A percentile compares a stretch with the other conserved stretches of the same genome.
These are phyloP conservation scores for Lentinula raphanica DNA, from an alignment of 768 basidiomycete species.

Conservation along the genomic window DNA sequence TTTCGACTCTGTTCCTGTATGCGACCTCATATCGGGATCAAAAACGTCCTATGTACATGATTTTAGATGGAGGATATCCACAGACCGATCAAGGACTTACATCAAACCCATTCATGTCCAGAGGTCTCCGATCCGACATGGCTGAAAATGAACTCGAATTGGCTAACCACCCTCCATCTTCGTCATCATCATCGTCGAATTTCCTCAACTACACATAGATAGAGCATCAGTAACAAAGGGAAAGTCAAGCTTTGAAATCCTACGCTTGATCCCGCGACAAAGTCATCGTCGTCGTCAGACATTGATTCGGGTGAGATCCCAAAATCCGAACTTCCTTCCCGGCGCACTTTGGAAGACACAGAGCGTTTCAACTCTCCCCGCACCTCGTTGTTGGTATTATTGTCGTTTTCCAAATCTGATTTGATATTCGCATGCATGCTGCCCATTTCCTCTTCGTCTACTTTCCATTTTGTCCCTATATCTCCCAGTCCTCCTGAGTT, in stretches of 20 bases:
- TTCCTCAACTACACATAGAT: neutral
- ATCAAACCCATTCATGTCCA: conserved; percentile 51
- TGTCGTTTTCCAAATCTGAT: neutral
- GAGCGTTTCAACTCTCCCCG: conserved; percentile 59
- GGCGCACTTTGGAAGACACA: conserved; percentile 32
- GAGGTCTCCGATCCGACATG: conserved; percentile 39
- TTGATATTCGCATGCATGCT: neutral
- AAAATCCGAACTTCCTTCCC: conserved; percentile 62
- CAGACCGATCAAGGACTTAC: conserved; percentile 26
- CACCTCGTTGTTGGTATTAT: conserved; percentile 16
- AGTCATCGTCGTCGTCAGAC: conserved; percentile 40
- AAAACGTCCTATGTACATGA: neutral
- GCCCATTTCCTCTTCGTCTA: conserved; percentile 11
- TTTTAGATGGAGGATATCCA: neutral
- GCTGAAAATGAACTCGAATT: conserved; percentile 66
- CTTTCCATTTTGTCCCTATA: conserved; percentile 2
- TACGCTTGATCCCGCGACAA: conserved; percentile 35
- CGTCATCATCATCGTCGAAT: conserved; percentile 29
- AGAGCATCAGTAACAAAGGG: neutral
- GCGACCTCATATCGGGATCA: neutral
- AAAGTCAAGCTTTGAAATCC: conserved; percentile 9
- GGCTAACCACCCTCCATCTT: conserved; percentile 76
- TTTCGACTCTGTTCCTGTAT: neutral
- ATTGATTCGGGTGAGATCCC: conserved; percentile 47
- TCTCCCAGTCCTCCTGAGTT: conserved; percentile 15